Conservation (phyloP, 116 monocot species). For the Zostera marina region DNA sequence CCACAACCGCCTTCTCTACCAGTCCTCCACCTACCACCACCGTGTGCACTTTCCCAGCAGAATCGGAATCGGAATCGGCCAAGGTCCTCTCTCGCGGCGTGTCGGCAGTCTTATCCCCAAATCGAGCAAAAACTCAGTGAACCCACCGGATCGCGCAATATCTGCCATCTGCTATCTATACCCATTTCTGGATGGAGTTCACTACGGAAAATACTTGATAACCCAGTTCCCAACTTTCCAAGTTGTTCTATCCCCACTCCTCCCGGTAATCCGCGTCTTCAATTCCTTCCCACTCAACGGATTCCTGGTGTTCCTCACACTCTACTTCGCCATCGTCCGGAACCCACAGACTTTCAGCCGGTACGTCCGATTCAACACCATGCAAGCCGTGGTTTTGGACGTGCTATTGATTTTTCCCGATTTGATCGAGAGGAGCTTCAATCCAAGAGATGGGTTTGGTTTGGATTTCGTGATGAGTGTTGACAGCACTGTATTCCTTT, state of each 20-base stretch:
- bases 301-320: conserved; percentile 68
- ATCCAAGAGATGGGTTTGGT: conserved; percentile 27
- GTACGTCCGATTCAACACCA: conserved; percentile 92
- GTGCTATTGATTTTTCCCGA: conserved; percentile 95
- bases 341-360: conserved; percentile 67
- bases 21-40: not conserved
- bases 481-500: conserved; percentile 85
- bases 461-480: conserved; percentile 54
- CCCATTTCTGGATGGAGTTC: conserved; percentile 88
- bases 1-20: conserved; percentile 1
- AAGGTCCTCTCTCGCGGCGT: not conserved
- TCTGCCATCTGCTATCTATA: conserved; percentile 80
- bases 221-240: conserved; percentile 60
- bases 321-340: conserved; percentile 90
- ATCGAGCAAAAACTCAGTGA: conserved; percentile 23
- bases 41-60: conserved; percentile 1
- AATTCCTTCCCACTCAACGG: conserved; percentile 62
- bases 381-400: conserved; percentile 93
- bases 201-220: conserved; percentile 57
- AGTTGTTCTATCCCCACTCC: conserved; percentile 42
- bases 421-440: conserved; percentile 50
- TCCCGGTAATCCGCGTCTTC: conserved; percentile 68
- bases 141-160: conserved; percentile 59
- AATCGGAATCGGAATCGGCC: not conserved
- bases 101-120: not conserved